Evolutionary conservation across 1,284 basidiomycete genomes (phyloP).

Genomic region (Inonotus hispidus): DNA sequence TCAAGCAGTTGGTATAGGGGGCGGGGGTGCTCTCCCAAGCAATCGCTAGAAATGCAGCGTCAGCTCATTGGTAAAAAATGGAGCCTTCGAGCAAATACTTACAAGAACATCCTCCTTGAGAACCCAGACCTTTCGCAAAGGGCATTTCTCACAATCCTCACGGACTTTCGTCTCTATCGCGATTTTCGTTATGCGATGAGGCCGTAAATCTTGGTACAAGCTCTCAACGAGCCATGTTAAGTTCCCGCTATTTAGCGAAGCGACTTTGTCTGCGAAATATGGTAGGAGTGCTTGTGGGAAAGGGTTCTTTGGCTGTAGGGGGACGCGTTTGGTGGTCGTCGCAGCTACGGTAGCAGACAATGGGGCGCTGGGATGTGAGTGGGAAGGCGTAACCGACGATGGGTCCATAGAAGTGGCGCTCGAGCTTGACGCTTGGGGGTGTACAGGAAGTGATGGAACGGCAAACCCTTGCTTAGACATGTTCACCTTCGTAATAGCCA

Average conservation of each 20-base stretch:
- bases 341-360: slow-evolving; percentile 16
- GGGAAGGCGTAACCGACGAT: slow-evolving; percentile 6
- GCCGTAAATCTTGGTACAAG: slow-evolving; percentile 61
- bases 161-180: slow-evolving; percentile 74
- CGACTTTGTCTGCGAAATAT: slow-evolving; percentile 53
- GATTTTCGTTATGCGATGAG: slow-evolving; percentile 70
- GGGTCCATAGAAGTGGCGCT: background rate
- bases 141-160: slow-evolving; percentile 68
- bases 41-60: background rate
- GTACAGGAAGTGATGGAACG: slow-evolving; percentile 36
- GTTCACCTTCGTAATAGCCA: slow-evolving; percentile 28
- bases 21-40: background rate
- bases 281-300: slow-evolving; percentile 65
- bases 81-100: slow-evolving; percentile 5
- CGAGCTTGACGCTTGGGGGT: slow-evolving; percentile 13
- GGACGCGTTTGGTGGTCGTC: slow-evolving; percentile 22
- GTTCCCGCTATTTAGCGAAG: slow-evolving; percentile 48
- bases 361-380: background rate
- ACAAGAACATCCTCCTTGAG: slow-evolving; percentile 44
- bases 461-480: slow-evolving; percentile 27
- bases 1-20: background rate
- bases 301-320: slow-evolving; percentile 43
- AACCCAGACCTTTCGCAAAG: slow-evolving; percentile 64
- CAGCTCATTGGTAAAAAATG: background rate
- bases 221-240: slow-evolving; percentile 65